phyloP scores from a whole-genome alignment of 306 rosid genomes.

The Oxytropis ochrocephala region DNA sequence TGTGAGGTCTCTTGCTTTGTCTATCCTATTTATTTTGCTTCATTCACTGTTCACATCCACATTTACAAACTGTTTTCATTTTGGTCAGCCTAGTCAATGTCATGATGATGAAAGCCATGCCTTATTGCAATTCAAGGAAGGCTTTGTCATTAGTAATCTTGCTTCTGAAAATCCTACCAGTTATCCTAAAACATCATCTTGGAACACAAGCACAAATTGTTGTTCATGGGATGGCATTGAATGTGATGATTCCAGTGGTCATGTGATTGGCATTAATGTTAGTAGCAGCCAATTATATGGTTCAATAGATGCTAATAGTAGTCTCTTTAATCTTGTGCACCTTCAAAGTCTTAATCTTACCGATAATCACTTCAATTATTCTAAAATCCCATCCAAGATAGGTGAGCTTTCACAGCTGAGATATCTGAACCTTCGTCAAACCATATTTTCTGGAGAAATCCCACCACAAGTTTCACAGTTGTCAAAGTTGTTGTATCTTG shows the following conservation, averaged over 20 bases:
- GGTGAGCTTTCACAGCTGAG: too few species aligned
- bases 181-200: slow-evolving; percentile 24
- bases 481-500: too few species aligned
- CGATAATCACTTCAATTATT: slow-evolving; percentile 27
- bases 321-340: background rate
- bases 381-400: too few species aligned
- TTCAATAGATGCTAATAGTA: background rate
- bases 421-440: too few species aligned
- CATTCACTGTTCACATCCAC: background rate
- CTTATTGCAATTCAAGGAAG: slow-evolving; percentile 18
- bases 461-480: too few species aligned
- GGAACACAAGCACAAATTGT: slow-evolving; percentile 18
- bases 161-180: background rate
- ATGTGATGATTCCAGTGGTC: slow-evolving; percentile 14
- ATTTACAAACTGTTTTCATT: background rate
- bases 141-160: background rate
- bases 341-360: slow-evolving; percentile 19
- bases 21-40: background rate
- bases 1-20: background rate
- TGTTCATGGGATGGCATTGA: slow-evolving; percentile 27
- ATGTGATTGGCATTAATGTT: slow-evolving; percentile 16
- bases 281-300: slow-evolving; percentile 17
- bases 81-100: background rate
- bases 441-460: too few species aligned
- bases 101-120: slow-evolving; percentile 15